phyloP scores from a whole-genome alignment of 257 asterid genomes.

The Catharanthus roseus region DNA sequence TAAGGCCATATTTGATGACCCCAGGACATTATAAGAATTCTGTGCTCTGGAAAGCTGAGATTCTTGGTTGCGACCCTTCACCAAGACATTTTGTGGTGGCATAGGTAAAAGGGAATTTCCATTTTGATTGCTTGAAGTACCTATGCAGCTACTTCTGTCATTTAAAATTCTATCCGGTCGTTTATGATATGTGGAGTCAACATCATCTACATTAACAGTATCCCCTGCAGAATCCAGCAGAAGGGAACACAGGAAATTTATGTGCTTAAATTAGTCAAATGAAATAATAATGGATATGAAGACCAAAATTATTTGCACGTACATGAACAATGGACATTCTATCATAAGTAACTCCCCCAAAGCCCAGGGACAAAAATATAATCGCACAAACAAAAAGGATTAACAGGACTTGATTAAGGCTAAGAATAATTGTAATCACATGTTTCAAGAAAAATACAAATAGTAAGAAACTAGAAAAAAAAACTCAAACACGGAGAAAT shows the following conservation, averaged over 20 bases:
- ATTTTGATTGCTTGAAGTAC: conserved; percentile 49
- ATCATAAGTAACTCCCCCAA: not conserved
- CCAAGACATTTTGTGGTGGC: conserved; percentile 48
- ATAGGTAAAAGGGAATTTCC: conserved; percentile 33
- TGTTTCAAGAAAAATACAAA: not conserved
- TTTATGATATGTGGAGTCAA: conserved; percentile 32
- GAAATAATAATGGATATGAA: not conserved
- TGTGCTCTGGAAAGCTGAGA: conserved; percentile 40
- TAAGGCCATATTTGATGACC: conserved; percentile 34
- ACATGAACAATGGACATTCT: not conserved
- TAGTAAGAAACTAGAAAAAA: not conserved
- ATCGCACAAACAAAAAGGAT: not conserved
- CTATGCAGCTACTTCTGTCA: conserved; percentile 34
- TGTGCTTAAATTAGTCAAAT: not conserved
- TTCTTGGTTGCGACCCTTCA: conserved; percentile 51
- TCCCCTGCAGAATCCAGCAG: conserved; percentile 23
- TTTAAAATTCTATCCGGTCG: conserved; percentile 33
- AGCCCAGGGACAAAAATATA: not conserved
- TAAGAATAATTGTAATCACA: not conserved
- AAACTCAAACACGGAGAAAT: not conserved
- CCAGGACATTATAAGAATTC: conserved; percentile 34
- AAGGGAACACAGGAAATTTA: not conserved
- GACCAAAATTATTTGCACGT: not conserved
- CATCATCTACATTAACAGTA: conserved; percentile 43
- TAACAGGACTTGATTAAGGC: not conserved